phyloP scores from a whole-genome alignment of 2,329 filamentous ascomycete species.

The Coniochaeta prunicola region DNA sequence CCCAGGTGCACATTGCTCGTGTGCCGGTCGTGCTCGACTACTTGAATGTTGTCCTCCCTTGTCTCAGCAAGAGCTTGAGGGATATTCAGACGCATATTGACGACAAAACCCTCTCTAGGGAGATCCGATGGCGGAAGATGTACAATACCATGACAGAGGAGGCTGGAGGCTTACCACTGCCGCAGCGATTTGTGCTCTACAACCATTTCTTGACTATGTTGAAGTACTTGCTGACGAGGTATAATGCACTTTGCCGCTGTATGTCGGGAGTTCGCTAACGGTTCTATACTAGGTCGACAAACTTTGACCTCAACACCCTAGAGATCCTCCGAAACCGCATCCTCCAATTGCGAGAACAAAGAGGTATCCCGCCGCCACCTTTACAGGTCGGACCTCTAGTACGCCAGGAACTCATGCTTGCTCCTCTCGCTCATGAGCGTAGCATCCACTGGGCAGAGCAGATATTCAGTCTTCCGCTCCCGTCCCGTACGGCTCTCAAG shows the following conservation, averaged over 20 bases:
- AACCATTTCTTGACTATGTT: conserved; percentile 45
- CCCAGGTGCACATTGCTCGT: conserved; percentile 41
- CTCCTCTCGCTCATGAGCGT: conserved; percentile 15
- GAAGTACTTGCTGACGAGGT: conserved; percentile 45
- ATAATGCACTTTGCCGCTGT: not conserved
- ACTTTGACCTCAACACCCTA: conserved; percentile 49
- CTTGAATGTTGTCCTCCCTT: conserved; percentile 49
- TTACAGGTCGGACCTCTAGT: conserved; percentile 25
- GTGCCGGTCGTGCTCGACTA: conserved; percentile 46
- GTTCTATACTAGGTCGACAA: conserved; percentile 30
- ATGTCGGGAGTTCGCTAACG: not conserved
- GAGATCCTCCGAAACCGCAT: conserved; percentile 41
- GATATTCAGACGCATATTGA: conserved; percentile 47
- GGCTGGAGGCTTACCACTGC: conserved; percentile 40
- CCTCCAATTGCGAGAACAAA: conserved; percentile 43
- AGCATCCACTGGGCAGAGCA: conserved; percentile 50
- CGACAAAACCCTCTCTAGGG: conserved; percentile 37
- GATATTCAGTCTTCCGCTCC: conserved; percentile 49
- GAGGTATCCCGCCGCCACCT: conserved; percentile 37
- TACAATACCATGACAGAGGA: conserved; percentile 48
- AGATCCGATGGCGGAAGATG: conserved; percentile 51
- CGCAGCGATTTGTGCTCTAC: conserved; percentile 47
- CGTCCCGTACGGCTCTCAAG: conserved; percentile 42
- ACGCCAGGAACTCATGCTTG: conserved; percentile 22
- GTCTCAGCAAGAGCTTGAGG: conserved; percentile 41